Base-by-base conservation (phyloP, 148 eudicot genomes). In the Bassia scoparia region DNA sequence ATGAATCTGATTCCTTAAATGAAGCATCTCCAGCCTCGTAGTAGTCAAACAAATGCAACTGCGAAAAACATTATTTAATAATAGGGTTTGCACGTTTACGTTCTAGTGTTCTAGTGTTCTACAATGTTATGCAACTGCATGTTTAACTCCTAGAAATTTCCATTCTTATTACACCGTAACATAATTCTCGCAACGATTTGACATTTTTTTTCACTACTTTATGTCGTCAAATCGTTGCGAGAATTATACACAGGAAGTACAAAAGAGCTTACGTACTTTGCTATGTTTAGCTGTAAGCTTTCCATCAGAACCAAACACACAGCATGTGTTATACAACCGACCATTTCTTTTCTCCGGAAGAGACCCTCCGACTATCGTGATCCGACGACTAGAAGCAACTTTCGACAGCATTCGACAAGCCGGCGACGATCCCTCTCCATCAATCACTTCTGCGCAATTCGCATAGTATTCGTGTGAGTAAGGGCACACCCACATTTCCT, bases 1-100 rank as follows among this genome's bases (percentile, higher is more conserved):
- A 79, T 21, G 65, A 69, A 49, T 81, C 81, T 2, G 89, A 88
- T 56, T 88, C 88, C 71, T 53, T 86, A 59, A 86, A 76, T 2
- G 69, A 76, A 48, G 72, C 74, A 64, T 77, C 83, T 16, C 86
- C 86, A 24, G 85, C 77, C 23, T 71, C 80, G 60, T 84, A 37
- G 70, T 77, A 41, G 68, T 88, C 92, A 76, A 88, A 86, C 76
- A 88, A 37, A 80, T 88, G 89, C 54, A 84, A 48, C 92, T 88
- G 81, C 72, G 69, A 56, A 50, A 50, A 20, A 38, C 38, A 60
- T 34, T 13, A 49, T 31, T n/a, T 29, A 37, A 11, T 29, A 24
- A 53, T 11, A 34, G 24, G 41, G 46, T n/a, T 17, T 7, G 41
- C 41, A 44, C 14, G 10, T 59, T 21, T 24, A 58, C n/a, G 41